phyloP scores from a whole-genome alignment of 768 basidiomycete species.

The Kwoniella botswanensis region DNA sequence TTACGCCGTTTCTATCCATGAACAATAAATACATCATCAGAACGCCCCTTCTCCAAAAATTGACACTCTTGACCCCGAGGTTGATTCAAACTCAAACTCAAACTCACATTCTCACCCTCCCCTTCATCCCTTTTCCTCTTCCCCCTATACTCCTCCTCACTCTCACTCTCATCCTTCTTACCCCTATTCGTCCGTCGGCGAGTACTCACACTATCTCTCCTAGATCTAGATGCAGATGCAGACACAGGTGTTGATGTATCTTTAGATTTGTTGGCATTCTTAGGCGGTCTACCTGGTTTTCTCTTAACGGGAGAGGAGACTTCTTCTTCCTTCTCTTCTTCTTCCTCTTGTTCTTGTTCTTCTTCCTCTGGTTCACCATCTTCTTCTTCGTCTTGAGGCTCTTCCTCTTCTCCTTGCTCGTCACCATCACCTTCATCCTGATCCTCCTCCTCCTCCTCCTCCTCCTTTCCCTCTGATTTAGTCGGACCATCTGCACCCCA shows the following conservation, averaged over 20 bases:
- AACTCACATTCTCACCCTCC: background rate
- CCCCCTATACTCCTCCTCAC: background rate
- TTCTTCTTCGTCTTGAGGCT: conserved; percentile 44
- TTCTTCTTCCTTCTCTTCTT: conserved; percentile 22
- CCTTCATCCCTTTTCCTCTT: conserved; percentile 1
- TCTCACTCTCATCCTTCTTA: conserved; percentile 9
- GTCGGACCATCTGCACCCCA: conserved; percentile 11
- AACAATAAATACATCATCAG: background rate
- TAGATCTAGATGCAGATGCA: background rate
- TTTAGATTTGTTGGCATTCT: background rate
- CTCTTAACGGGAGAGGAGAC: conserved; percentile 7
- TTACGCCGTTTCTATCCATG: background rate
- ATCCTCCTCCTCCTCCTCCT: conserved; percentile 64
- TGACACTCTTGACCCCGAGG: no score
- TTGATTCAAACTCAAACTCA: background rate
- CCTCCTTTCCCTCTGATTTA: conserved; percentile 63
- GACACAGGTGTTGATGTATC: background rate
- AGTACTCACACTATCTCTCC: conserved; percentile 1
- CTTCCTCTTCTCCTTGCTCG: conserved; percentile 64
- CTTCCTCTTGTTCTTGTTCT: conserved; percentile 18
- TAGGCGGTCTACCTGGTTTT: conserved; percentile 5
- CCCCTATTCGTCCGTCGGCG: conserved; percentile 4
- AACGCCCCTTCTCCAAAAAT: no score
- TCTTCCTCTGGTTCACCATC: conserved; percentile 17
- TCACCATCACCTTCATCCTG: conserved; percentile 62